Evolutionary conservation across 1,284 basidiomycete genomes (phyloP).

Genomic region (Pholiota adiposa): DNA sequence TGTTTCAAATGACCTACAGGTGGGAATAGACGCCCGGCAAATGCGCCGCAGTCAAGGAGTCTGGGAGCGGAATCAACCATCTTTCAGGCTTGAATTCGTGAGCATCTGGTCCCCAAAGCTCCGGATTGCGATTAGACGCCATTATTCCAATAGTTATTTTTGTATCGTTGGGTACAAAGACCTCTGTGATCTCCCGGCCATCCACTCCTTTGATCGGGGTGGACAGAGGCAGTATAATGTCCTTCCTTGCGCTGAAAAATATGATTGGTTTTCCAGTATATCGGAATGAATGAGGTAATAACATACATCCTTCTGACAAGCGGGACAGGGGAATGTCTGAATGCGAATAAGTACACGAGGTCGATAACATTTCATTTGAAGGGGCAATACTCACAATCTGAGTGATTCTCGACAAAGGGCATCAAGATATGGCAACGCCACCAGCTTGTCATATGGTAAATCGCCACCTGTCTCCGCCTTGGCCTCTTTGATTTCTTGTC

Average conservation of each 20-base stretch:
- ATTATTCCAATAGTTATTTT: conserved; percentile 40
- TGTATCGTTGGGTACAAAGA: conserved; percentile 35
- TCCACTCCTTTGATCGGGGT: conserved; percentile 27
- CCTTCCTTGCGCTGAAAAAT: conserved; percentile 22
- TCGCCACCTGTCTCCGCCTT: conserved; percentile 18
- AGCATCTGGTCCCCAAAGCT: conserved; percentile 31
- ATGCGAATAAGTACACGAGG: neutral
- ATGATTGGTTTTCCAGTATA: neutral
- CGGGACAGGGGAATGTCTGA: conserved; percentile 10
- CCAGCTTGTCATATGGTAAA: conserved; percentile 39
- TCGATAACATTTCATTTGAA: neutral
- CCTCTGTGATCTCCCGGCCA: conserved; percentile 24
- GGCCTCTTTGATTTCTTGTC: conserved; percentile 34
- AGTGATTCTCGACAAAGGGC: conserved; percentile 48
- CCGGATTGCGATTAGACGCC: conserved; percentile 38
- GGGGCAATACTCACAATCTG: conserved; percentile 34
- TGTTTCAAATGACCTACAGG: conserved; percentile 16
- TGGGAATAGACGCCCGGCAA: conserved; percentile 40
- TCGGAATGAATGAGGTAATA: neutral
- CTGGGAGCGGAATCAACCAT: conserved; percentile 39
- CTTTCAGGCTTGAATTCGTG: conserved; percentile 41
- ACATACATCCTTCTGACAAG: conserved; percentile 12
- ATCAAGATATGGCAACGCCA: conserved; percentile 45
- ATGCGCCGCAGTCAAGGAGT: conserved; percentile 27
- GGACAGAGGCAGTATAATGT: conserved; percentile 29